Conservation (phyloP, 2,329 filamentous ascomycete genomes). For the Coleophoma cylindrospora region DNA sequence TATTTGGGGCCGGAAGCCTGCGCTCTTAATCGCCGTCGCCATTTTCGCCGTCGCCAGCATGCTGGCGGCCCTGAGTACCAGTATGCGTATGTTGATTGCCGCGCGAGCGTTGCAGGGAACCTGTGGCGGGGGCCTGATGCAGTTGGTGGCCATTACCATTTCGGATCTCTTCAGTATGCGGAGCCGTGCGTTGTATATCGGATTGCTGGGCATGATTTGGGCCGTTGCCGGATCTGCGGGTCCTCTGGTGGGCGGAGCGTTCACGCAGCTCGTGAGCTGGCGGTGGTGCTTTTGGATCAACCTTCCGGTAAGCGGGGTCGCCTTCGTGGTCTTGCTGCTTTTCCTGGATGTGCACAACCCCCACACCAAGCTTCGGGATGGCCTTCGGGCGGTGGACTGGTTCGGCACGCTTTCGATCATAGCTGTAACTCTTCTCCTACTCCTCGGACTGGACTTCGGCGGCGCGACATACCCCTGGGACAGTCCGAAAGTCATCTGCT, state of each 20-base stretch:
- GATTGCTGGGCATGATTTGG: slow-evolving; percentile 55
- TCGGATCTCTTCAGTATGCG: slow-evolving; percentile 46
- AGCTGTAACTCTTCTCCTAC: slow-evolving; percentile 73
- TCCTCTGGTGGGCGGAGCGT: slow-evolving; percentile 55
- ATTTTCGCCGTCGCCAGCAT: slow-evolving; percentile 49
- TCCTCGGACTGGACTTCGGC: slow-evolving; percentile 71
- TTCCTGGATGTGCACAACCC: slow-evolving; percentile 61
- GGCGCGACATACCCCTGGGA: slow-evolving; percentile 44
- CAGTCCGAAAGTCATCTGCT: slow-evolving; percentile 69
- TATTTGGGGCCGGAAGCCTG: slow-evolving; percentile 52
- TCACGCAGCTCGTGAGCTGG: slow-evolving; percentile 54
- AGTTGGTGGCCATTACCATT: slow-evolving; percentile 49
- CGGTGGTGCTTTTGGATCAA: slow-evolving; percentile 58
- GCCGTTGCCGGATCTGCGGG: slow-evolving; percentile 54
- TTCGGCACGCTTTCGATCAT: slow-evolving; percentile 41
- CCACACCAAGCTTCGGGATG: slow-evolving; percentile 18
- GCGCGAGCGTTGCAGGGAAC: slow-evolving; percentile 43
- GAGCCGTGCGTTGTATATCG: slow-evolving; percentile 55
- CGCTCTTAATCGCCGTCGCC: slow-evolving; percentile 40
- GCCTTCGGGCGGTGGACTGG: neutral
- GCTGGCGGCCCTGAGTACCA: slow-evolving; percentile 39
- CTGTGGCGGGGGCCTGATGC: slow-evolving; percentile 45
- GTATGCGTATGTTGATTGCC: slow-evolving; percentile 42
- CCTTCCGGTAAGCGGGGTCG: slow-evolving; percentile 23
- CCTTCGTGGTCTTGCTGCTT: slow-evolving; percentile 49